phyloP scores from a whole-genome alignment of 2,329 filamentous ascomycete species.

The Diaporthe citri region DNA sequence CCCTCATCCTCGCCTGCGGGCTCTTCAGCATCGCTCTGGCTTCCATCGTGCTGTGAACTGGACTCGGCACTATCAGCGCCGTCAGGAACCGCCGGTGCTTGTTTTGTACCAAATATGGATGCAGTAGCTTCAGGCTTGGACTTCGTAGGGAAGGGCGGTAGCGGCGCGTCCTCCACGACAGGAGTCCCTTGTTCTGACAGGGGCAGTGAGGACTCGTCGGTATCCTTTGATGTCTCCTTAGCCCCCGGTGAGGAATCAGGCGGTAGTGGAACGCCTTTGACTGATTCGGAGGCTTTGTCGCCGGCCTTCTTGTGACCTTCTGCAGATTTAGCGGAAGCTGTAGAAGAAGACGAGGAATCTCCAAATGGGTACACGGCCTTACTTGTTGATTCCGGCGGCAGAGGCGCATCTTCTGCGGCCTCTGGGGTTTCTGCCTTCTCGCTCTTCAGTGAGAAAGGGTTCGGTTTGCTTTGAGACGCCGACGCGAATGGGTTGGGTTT shows the following conservation, averaged over 20 bases:
- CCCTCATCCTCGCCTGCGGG: conserved; percentile 60
- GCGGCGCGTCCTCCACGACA: conserved; percentile 42
- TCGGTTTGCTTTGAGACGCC: conserved; percentile 11
- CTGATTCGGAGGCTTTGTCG: conserved; percentile 35
- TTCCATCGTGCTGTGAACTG: conserved; percentile 45
- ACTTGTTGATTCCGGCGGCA: conserved; percentile 69
- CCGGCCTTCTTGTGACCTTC: conserved; percentile 44
- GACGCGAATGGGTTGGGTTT: conserved; percentile 29
- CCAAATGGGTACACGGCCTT: conserved; percentile 63
- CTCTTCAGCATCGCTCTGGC: conserved; percentile 50
- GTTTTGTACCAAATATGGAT: conserved; percentile 45
- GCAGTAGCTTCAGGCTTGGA: conserved; percentile 44
- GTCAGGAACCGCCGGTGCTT: conserved; percentile 51
- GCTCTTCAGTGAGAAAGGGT: conserved; percentile 42
- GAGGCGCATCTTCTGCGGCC: conserved; percentile 52
- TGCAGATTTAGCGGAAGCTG: conserved; percentile 54
- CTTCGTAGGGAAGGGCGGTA: conserved; percentile 46
- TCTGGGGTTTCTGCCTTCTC: conserved; percentile 53
- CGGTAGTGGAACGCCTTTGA: conserved; percentile 47
- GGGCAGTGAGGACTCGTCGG: not conserved
- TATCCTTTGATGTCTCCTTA: conserved; percentile 46
- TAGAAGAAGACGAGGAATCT: conserved; percentile 66
- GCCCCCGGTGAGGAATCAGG: conserved; percentile 52
- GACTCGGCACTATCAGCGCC: conserved; percentile 49
- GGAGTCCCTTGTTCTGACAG: conserved; percentile 37